Conservation (phyloP, 495 filamentous ascomycete genomes). For the Podospora appendiculata region DNA sequence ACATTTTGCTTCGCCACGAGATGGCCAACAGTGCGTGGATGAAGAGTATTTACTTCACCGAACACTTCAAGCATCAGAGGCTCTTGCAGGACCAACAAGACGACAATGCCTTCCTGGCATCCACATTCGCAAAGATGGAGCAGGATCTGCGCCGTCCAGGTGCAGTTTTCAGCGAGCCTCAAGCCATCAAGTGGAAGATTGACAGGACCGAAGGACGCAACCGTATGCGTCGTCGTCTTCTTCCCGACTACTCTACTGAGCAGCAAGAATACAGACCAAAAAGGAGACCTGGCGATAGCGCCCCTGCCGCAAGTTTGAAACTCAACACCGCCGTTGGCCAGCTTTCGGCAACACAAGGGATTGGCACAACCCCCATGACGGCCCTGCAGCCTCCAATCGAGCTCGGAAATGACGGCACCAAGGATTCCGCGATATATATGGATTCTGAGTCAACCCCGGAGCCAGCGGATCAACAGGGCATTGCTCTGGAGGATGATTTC, state of each 20-base stretch:
- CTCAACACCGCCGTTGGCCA: slow-evolving; percentile 31
- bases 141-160: slow-evolving; percentile 66
- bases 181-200: slow-evolving; percentile 72
- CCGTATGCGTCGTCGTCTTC: slow-evolving; percentile 81
- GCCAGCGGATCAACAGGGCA: slow-evolving; percentile 17
- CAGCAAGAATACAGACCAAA: slow-evolving; percentile 82
- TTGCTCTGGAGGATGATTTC: slow-evolving; percentile 74
- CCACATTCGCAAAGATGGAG: slow-evolving; percentile 65
- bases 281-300: slow-evolving; percentile 40
- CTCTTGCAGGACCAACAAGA: slow-evolving; percentile 88
- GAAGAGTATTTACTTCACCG: slow-evolving; percentile 85
- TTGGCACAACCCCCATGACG: slow-evolving; percentile 9
- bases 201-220: slow-evolving; percentile 94
- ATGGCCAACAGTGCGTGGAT: slow-evolving; percentile 82
- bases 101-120: slow-evolving; percentile 63
- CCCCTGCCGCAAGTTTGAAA: slow-evolving; percentile 24
- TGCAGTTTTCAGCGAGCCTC: slow-evolving; percentile 63
- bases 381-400: slow-evolving; percentile 5
- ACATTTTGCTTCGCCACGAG: slow-evolving; percentile 68
- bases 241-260: slow-evolving; percentile 63
- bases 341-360: slow-evolving; percentile 2
- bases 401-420: slow-evolving; percentile 11
- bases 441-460: slow-evolving; percentile 13
- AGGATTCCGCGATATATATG: slow-evolving; percentile 18
- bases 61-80: slow-evolving; percentile 84